Base-by-base conservation (phyloP, 2,329 filamentous ascomycete species). In the Diplodia mutila region DNA sequence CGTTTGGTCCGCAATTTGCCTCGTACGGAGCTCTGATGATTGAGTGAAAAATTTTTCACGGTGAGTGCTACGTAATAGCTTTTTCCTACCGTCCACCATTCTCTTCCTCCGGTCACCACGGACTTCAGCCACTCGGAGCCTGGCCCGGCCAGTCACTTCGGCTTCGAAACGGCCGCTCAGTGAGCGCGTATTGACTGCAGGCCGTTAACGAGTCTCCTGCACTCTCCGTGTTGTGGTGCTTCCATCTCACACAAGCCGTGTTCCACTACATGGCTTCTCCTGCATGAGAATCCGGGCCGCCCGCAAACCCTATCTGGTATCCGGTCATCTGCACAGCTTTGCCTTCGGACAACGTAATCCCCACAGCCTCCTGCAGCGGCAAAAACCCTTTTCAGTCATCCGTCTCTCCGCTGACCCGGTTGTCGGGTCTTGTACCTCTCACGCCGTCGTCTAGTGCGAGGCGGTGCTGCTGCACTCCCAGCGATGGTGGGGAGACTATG, bases 361-460 rank as follows among this genome's bases (percentile, higher is more conserved):
- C 42, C 42, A 29, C 55, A 63, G 46, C 46, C 59, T 63, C 46
- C 46, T 63, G 59, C 59, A 63, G 59, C 59, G 46, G 59, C 59
- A 63, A 63, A 63, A 25, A 27, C 59, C 59, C 21, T 63, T 25
- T 63, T 18, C 46, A 37, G 59, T 63, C 59, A 63, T 11, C 27
- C 42, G 39, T 32, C 59, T 25, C 23, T 25, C 57, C 59, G 46
- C 46, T 37, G 59, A 63, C 59, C 59, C 27, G 59, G 59, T 63
- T 37, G 11, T 14, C 46, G 59, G 59, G 29, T 37, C n/a, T 49
- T 49, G 42, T 51, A 49, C 46, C 7, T 34, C 42, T 48, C 34
- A 46, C 46, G 7, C 42, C 27, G 9, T 37, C 59, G n/a, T 29
- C 59, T 63, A 63, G 46, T n/a, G 42, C 16, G 59, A 51, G 46